Evolutionary conservation across 805 yeast species (phyloP), one percentile per base, ranked within the genome.

Genomic region (Wickerhamiella azymoides): DNA sequence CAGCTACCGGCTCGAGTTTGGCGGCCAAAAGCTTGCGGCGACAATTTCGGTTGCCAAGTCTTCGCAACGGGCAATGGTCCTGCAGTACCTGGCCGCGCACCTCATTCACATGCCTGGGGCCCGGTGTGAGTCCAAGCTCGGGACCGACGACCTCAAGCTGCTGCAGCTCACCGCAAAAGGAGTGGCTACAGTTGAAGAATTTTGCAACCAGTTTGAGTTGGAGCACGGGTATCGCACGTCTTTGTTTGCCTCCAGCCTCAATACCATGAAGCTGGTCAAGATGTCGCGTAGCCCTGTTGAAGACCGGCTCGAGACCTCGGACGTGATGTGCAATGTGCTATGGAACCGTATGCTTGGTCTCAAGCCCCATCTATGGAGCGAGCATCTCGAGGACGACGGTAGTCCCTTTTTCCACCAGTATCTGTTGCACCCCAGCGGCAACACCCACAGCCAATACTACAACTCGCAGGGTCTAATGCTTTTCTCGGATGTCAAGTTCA

Each of bases 91-190:
- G 19, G 33, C 18, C 27, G 45, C 45, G 2, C 45, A 36, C 25
- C 39, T 42, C 4, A 10, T 42, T 8, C 45, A 42, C n/a, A 21
- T 25, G 16, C 45, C 45, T 2, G 28, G 11, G 9, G 40, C 33
- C 19, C 40, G 45, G 14, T 26, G 40, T 7, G 17, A 11, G 2
- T 11, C 8, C 11, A 18, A 25, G 28, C 26, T 26, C 18, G 27
- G 36, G 2, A 5, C 7, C 2, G 24, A 25, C 2, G n/a, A 16
- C 13, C 9, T 19, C 3, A 30, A n/a, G 16, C 10, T 18, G 10
- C 57, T 84, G 25, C 96, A 89, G 57, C 94, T 95, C 3, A 84
- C 96, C 0, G 86, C 96, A 0, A 89, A 89, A 57, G 97, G 96
- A 1, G 76, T 85, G 7, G 78, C 85, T 0, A 56, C 84, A 0